Evolutionary conservation across 1,284 basidiomycete species (phyloP), one percentile per base, ranked within the genome.

Genomic region (Trichosporon inkin): DNA sequence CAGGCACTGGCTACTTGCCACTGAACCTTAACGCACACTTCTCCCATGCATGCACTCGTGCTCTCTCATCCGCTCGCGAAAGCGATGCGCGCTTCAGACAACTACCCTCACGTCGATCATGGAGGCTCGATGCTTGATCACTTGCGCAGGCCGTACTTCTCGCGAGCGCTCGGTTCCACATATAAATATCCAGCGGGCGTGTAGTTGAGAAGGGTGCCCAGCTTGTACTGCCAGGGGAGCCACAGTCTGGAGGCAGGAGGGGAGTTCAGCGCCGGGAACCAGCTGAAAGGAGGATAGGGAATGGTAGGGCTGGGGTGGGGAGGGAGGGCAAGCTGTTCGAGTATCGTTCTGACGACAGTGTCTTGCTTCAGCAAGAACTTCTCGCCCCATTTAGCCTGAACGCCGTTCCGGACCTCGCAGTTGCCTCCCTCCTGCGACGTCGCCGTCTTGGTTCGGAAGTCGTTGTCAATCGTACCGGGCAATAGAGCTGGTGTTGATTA

Each of bases 391-490:
- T 66, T 55, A 8, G 70, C 67, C 47, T 76, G 71, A 51, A 71
- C 68, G 40, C 64, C 67, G 39, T 59, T 57, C 36, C 61, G 56
- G 2, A 65, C 64, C 22, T 65, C 64, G 39, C 64, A 65, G 57
- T 61, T 65, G 52, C 72, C 74, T 16, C 69, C 73, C 17, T 63
- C 88, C 83, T 53, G 82, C 74, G 39, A 83, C 70, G 2, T 77
- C 71, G 22, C 85, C 81, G 61, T 80, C 81, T 87, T 88, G 1
- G 85, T 83, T 22, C 90, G 85, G 78, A 94, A 92, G 66, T 84
- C 82, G 56, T 91, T 90, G 68, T 89, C 85, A 36, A 81, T 79
- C 7, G 78, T 80, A 1, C 78, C 77, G 10, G 78, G 76, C 28
- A 76, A 68, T 19, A 76, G 65, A n/a, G 73, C 74, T 76, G 36